These are phyloP conservation scores for Elymus sibiricus DNA, from an alignment of 176 grass and related monocot genomes.

Conservation along the genomic window DNA sequence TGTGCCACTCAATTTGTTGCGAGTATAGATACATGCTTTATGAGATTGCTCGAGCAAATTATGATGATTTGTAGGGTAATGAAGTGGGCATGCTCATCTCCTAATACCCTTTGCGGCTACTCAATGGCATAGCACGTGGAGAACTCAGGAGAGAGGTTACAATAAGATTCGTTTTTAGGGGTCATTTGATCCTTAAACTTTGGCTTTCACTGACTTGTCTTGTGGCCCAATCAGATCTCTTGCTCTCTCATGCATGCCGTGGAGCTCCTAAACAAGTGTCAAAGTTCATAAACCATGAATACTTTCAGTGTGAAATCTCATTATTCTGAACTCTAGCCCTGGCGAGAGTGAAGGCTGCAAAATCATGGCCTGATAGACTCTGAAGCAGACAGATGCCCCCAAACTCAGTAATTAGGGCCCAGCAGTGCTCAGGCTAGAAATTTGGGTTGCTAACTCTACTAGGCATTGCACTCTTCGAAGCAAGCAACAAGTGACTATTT, in stretches of 20 bases:
- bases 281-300: neutral
- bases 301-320: neutral
- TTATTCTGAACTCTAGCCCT: neutral
- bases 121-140: slow-evolving; percentile 37
- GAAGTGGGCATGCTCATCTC: slow-evolving; percentile 11
- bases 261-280: neutral
- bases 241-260: neutral
- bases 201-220: slow-evolving; percentile 37
- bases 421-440: slow-evolving; percentile 35
- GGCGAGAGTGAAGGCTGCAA: neutral
- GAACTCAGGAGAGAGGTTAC: neutral
- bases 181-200: slow-evolving; percentile 41
- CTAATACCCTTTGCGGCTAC: slow-evolving; percentile 37
- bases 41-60: slow-evolving; percentile 1
- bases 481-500: slow-evolving; percentile 28
- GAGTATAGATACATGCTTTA: slow-evolving; percentile 18
- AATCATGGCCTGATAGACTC: slow-evolving; percentile 12
- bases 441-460: slow-evolving; percentile 38
- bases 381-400: slow-evolving; percentile 37
- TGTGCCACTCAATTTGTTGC: neutral
- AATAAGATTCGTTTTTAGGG: slow-evolving; percentile 23
- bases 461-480: slow-evolving; percentile 41
- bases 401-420: slow-evolving; percentile 33
- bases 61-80: slow-evolving; percentile 17
- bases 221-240: slow-evolving; percentile 19